Base-by-base conservation (phyloP, 2,329 filamentous ascomycete genomes). In the Cytospora chrysosperma region DNA sequence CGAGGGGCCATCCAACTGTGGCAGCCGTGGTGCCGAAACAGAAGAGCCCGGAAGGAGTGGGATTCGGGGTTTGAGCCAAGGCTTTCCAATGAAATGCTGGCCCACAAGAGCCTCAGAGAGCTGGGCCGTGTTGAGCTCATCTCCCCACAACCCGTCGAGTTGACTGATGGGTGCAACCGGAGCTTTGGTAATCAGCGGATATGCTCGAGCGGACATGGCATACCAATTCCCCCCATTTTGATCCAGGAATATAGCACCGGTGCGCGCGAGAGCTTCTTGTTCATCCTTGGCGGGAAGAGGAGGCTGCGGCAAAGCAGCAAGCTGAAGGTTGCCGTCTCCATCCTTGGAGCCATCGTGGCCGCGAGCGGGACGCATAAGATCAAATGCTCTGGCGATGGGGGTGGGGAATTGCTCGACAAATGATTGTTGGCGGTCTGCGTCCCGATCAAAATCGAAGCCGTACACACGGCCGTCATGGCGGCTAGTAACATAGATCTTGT, bases 211-310 rank as follows among this genome's bases (percentile, higher is more conserved):
- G 1, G 94, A 97, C 77, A 98, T 84, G 34, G 93, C 95, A 75
- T 94, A 99, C 93, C 94, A 98, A 65, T 91, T 90, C 32, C 93
- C 94, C n/a, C 82, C 80, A 1, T 93, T 97, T 69, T 89, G 89
- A 73, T 97, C 97, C 64, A 98, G 83, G 72, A 95, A 96, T 0
- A 97, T 87, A 62, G 85, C 87, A 66, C 84, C 82, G 67, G 82
- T 83, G 34, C 88, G 81, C 54, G 84, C 81, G 40, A 82, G 79
- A 28, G 77, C 78, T 19, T 77, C 76, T 2, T 78, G 75, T n/a
- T 81, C 78, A 58, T 85, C 80, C 21, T 78, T 77, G 4, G 78
- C 74, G 2, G 84, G 88, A 69, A 91, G 87, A 26, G 87, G 80
- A 0, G 95, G 95, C 72, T 98, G 95, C 1, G 94, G 92, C 5